phyloP scores from a whole-genome alignment of 495 filamentous ascomycete species.

The Aspergillus mulundensis region DNA sequence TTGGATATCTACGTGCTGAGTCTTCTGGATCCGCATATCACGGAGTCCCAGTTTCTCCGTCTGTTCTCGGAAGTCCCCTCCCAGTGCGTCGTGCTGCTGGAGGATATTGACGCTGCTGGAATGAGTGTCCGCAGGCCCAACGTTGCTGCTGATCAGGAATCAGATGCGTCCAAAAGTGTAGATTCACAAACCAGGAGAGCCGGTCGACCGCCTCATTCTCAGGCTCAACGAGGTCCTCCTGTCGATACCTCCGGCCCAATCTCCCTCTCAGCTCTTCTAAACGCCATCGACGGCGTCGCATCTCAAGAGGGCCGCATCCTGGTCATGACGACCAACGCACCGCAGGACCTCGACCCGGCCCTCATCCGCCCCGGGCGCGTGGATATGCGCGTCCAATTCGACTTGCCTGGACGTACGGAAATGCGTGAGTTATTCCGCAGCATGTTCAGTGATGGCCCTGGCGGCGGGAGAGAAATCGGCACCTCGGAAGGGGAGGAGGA shows the following conservation, averaged over 20 bases:
- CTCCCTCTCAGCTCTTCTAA: slow-evolving; percentile 71
- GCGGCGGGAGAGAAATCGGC: not conserved
- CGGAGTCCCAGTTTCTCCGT: not conserved
- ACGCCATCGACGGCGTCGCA: slow-evolving; percentile 78
- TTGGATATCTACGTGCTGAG: slow-evolving; percentile 62
- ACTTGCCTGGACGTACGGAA: slow-evolving; percentile 53
- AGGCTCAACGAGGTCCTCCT: slow-evolving; percentile 9
- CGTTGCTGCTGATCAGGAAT: no score
- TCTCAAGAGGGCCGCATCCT: slow-evolving; percentile 76
- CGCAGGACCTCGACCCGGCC: slow-evolving; percentile 68
- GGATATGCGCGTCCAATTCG: slow-evolving; percentile 67
- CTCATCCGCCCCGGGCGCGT: slow-evolving; percentile 73
- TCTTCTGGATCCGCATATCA: slow-evolving; percentile 36
- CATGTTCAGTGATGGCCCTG: slow-evolving; percentile 46
- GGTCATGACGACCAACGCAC: slow-evolving; percentile 79
- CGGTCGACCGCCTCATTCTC: no score
- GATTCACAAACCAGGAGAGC: no score
- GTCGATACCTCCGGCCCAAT: not conserved
- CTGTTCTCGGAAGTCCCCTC: not conserved
- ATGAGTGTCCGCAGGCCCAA: not conserved
- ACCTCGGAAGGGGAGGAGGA: not conserved
- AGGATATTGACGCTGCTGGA: not conserved
- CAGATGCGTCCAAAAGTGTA: no score
- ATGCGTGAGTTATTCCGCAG: slow-evolving; percentile 59
- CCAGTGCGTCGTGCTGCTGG: not conserved